Base-by-base conservation (phyloP, 352 stramenopile species). In the Globisporangium lucens region DNA sequence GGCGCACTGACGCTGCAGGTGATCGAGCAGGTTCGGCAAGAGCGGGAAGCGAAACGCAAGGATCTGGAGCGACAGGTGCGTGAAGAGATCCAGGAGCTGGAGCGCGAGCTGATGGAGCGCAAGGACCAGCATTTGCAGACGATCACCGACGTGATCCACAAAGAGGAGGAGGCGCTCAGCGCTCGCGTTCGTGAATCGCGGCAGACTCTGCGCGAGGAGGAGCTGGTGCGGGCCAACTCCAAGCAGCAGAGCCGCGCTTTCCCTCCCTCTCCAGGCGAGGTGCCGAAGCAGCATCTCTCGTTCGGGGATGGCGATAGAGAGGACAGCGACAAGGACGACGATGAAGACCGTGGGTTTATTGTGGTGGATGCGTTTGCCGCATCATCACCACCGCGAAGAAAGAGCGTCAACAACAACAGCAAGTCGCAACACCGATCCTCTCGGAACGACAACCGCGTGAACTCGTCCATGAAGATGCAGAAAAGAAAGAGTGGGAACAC, bases 81-180 rank as follows among this genome's bases (percentile, higher is more conserved):
- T 38, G 70, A 83, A 35, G 80, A 93, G 29, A 33, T 93, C 60
- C 65, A 74, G 10, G 72, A 84, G 15, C 73, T 87, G 13, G 80
- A 90, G 43, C 75, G 72, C 22, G 79, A 80, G 7, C 49, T 90
- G 13, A 58, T 74, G 47, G 77, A 80, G 22, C 80, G 76, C 29
- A 85, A 87, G 55, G 65, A 76, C n/a, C 67, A 71, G 1, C 75
- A 86, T 24, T 55, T 89, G 9, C 73, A 85, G 17, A 74, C 64
- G 3, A 67, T 89, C 20, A 72, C 67, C 3, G 75, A 75, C 33
- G 69, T 68, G 0, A 73, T 87, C n/a, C 75, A 79, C 35, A 76
- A 77, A 33, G 75, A 89, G 52, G 73, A 90, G 66, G 77, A 86
- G 12, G 72, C 75, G 49, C 56, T 82, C 1, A 67, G 60, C 17